Evolutionary conservation across 768 basidiomycete genomes (phyloP).

Genomic region (Suillus tomentosus): DNA sequence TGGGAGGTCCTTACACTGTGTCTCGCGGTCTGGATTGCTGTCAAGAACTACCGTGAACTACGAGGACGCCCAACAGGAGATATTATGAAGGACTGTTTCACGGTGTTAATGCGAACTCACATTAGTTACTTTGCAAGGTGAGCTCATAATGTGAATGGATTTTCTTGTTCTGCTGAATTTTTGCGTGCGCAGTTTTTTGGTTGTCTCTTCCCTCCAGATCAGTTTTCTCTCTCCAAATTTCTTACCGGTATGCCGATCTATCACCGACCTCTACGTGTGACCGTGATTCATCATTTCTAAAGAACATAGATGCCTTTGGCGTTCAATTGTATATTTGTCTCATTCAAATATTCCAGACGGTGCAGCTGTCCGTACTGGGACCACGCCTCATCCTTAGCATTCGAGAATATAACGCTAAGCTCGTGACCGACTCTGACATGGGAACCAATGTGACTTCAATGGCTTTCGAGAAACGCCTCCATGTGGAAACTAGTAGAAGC

Average conservation of each 20-base stretch:
- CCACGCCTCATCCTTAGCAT: no score
- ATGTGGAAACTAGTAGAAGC: no score
- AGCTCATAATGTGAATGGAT: neutral
- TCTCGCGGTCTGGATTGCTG: neutral
- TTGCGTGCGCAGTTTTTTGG: neutral
- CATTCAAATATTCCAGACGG: neutral
- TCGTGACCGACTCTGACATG: no score
- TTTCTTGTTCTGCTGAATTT: neutral
- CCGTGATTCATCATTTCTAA: neutral
- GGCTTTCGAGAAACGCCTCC: no score
- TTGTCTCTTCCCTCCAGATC: neutral
- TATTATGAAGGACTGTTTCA: neutral
- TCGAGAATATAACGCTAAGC: no score
- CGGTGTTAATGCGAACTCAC: neutral
- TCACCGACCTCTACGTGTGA: neutral
- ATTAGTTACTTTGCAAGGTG: neutral
- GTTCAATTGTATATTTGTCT: neutral
- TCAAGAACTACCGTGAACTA: neutral
- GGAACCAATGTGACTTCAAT: no score
- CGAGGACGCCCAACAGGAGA: neutral
- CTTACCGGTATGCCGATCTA: neutral
- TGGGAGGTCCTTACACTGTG: neutral
- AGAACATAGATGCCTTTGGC: fast-evolving
- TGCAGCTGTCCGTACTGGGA: neutral
- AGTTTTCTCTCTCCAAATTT: neutral